Evolutionary conservation across 78 protist genomes (phyloP), one percentile per base, ranked within the genome.

Genomic region (Ministeria vibrans): DNA sequence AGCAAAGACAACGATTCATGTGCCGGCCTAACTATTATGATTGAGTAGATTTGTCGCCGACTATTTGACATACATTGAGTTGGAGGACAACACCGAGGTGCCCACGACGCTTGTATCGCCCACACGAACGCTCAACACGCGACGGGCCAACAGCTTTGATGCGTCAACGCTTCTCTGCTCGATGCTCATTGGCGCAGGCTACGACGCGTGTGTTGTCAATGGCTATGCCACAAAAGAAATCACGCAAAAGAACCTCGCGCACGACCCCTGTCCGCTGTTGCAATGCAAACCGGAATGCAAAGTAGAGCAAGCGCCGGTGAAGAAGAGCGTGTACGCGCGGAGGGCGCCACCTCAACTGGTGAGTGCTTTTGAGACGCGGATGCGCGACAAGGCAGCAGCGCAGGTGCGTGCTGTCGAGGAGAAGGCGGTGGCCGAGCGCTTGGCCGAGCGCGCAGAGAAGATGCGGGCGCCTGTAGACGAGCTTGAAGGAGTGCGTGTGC

Each of bases 101-200:
- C 94, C 94, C 11, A 0, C 15, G 49, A 41, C 27, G 34, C 18
- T 92, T 30, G 41, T 51, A 0, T 79, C 91, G 2, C 95, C 95
- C 22, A 30, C 83, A 15, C 0, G 78, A 7, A 69, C 78, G 20
- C 45, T 88, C 34, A 1, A 28, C 20, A 61, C 86, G 87, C 95
- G 86, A 39, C 46, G 7, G 0, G 95, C 89, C n/a, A 81, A 85
- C 82, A 41, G 80, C 61, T 68, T 88, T 25, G 92, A 88, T 49
- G 36, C 86, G 81, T 1, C 72, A 49, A 15, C 70, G 25, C 76
- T 92, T 11, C 81, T 92, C 20, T 32, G 81, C 77, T 86, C 91
- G 13, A 51, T 85, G 25, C 87, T 92, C 23, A 25, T 79, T 45
- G 95, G 95, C 36, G 80, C 80, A 3, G 95, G 95, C 23, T 92